Evolutionary conservation across 768 basidiomycete genomes (phyloP).

Genomic region (Ephemerocybe angulata): DNA sequence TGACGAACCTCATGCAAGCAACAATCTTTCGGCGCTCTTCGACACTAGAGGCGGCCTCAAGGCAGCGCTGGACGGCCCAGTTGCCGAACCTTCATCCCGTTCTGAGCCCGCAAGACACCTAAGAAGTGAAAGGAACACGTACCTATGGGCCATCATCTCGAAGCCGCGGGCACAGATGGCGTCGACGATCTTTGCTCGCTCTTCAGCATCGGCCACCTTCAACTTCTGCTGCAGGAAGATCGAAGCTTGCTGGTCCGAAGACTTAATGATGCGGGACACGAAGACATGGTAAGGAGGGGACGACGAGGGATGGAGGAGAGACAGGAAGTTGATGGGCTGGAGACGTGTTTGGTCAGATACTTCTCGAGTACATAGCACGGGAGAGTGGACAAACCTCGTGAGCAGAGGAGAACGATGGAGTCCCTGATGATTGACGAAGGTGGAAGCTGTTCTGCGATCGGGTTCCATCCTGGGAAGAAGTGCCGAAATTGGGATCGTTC

Average conservation of each 20-base stretch:
- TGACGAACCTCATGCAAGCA: slow-evolving; percentile 72
- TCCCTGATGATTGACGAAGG: slow-evolving; percentile 13
- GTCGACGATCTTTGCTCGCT: slow-evolving; percentile 80
- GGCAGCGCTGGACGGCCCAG: slow-evolving; percentile 86
- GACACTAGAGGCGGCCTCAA: slow-evolving; percentile 71
- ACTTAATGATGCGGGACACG: slow-evolving; percentile 82
- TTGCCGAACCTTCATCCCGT: slow-evolving; percentile 68
- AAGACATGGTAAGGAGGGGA: slow-evolving; percentile 81
- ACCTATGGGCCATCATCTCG: slow-evolving; percentile 93
- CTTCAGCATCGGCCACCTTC: slow-evolving; percentile 76
- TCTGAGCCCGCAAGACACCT: slow-evolving; percentile 2
- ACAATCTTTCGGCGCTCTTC: slow-evolving; percentile 82
- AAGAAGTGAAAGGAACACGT: slow-evolving; percentile 11
- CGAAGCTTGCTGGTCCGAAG: slow-evolving; percentile 86
- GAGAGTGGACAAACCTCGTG: slow-evolving; percentile 48
- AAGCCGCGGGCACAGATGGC: slow-evolving; percentile 81
- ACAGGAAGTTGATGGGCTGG: slow-evolving; percentile 87
- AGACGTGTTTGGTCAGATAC: slow-evolving; percentile 17
- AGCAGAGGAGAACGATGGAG: slow-evolving; percentile 22
- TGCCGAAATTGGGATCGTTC: slow-evolving; percentile 9
- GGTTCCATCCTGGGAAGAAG: slow-evolving; percentile 1
- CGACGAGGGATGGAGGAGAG: slow-evolving; percentile 79
- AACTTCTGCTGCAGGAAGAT: slow-evolving; percentile 89
- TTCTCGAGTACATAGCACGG: slow-evolving; percentile 15
- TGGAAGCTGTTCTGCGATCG: neutral